Evolutionary conservation across 176 grass and related monocot species (phyloP), one percentile per base, ranked within the genome.

Genomic region (Otatea glauca): DNA sequence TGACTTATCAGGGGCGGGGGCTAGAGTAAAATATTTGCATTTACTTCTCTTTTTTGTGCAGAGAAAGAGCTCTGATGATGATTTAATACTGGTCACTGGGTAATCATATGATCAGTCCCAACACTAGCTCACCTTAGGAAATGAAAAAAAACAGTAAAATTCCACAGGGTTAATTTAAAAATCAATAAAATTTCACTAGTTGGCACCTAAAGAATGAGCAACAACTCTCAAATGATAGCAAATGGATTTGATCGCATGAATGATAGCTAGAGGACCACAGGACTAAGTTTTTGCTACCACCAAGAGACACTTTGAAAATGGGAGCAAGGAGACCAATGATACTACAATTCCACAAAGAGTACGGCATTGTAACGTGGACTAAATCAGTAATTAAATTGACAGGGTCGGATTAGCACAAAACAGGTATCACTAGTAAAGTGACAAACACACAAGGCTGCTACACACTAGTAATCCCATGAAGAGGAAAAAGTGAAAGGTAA

Each of bases 361-460:
- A 29, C 0, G 13, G 32, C 38, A 58, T 13, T 25, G 9, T 61
- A 21, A 68, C 50, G 49, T 42, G 63, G 71, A 76, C 21, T 60
- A 68, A 60, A 61, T 44, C 29, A 67, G 49, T 29, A 43, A 29
- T 61, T 78, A 82, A 29, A 38, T 39, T 59, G 48, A 49, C n/a
- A 66, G 72, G 78, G 77, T 86, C 66, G 72, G 78, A 82, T 86
- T 77, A 86, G 55, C 44, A 90, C 47, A 32, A 35, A 82, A 77
- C 9, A 88, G 11, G 56, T 38, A 14, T 0, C 63, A 43, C 37
- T 41, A 47, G 5, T 47, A 42, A 55, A 45, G 66, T 77, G 66
- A 49, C 29, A 8, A 53, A 21, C 69, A 63, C 77, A 51, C 54
- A 64, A n/a, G 24, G 16, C 12, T 76, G 74, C 12, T 67, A 12